Base-by-base conservation (phyloP, 2,329 filamentous ascomycete species). In the Fusarium palustre region DNA sequence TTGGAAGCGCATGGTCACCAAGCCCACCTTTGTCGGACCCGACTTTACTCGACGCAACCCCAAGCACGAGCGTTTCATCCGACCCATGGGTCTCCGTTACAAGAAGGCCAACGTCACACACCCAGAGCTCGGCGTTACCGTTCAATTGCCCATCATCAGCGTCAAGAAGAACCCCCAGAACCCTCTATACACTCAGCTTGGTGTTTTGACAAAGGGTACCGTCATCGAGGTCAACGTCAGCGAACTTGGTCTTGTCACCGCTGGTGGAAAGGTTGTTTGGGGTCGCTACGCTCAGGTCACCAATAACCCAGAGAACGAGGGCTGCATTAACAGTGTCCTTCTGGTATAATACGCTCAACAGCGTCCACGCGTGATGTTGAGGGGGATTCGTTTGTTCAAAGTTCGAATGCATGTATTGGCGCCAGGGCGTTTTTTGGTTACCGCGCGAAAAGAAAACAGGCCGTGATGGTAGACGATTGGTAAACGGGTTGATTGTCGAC, bases 251-350 rank as follows among this genome's bases (percentile, higher is more conserved):
- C 84, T 98, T 66, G 93, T 97, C 18, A 98, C 96, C 4, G 91
- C 94, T 3, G 90, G 90, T 67, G 96, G 96, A 68, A 97, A 97
- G 83, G 93, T 97, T 11, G 93, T 95, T 9, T 97, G 94, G 94
- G 94, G 93, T 73, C 86, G 92, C 71, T 96, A 90, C 82, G 92
- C 92, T 7, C 75, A 79, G 66, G 73, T 81, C 43, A 81, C 79
- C 25, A 86, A 85, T 75, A 83, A 83, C 74, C 81, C 81, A 5
- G 82, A 84, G 73, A 80, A 78, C 61, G 80, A 82, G 55, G 80
- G 80, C 18, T 82, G 81, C 61, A 70, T 74, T 59, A 73, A 74
- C 67, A 72, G 70, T 28, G 72, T 74, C 45, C 61, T 74, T 59
- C 60, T 74, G 58, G 72, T 74, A 25, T 74, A 69, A 71, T 67